Evolutionary conservation across 2,329 filamentous ascomycete genomes (phyloP), one percentile per base, ranked within the genome.

Genomic region (Pseudogymnoascus sp.): DNA sequence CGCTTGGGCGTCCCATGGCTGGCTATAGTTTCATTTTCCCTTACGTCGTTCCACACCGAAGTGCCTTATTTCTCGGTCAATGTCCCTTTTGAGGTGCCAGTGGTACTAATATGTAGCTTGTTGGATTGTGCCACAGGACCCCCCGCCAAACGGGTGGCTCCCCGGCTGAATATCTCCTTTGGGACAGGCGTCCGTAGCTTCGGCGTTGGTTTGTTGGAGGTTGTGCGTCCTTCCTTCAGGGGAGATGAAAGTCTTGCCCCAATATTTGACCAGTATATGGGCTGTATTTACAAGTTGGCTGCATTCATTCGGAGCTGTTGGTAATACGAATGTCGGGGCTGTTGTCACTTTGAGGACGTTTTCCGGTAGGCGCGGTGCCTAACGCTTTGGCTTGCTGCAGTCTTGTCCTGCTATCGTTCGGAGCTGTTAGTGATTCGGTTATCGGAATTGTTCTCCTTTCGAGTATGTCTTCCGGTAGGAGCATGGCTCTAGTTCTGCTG

Each of bases 31-130:
- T 35, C 25, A 27, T 12, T 33, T 18, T 55, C 21, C 15, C 29
- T 29, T 31, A 21, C 21, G 7, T 33, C 48, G 29, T 1, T 33
- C 35, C 29, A 13, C 29, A 10, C 48, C 48, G n/a, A 21, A 31
- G 48, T 33, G 29, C 35, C 7, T 52, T n/a, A 2, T 55, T 52
- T 33, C 21, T 35, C 33, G 9, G n/a, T 33, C 25, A 8, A 52
- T 33, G 48, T 55, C 15, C 5, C 48, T 55, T 55, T 55, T 35
- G 48, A 21, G n/a, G 15, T 35, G 13, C 5, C 9, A 7, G 29
- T 55, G 48, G 45, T 55, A 55, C 29, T 15, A 5, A 12, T n/a
- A 55, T 55, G 48, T 55, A 55, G 48, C 48, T 55, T 55, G 48
- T 55, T 55, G 48, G 48, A 55, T 2, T 2, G 29, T 55, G 27